Conservation (phyloP, 495 filamentous ascomycete species). For the Penicillium coffeae region DNA sequence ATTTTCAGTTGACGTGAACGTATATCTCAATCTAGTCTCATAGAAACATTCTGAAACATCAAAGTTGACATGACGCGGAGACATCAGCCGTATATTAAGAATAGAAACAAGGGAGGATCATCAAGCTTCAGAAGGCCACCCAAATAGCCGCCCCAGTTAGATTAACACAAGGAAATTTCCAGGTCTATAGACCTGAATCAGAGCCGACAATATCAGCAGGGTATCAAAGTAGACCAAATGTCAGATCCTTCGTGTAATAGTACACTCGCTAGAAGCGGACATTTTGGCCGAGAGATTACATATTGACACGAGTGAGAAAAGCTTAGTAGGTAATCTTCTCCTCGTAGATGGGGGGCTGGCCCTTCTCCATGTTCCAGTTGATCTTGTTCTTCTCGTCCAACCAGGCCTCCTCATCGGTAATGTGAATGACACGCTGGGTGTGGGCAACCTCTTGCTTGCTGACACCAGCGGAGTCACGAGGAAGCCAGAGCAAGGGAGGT, state of each 20-base stretch:
- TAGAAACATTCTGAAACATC: conserved; percentile 14
- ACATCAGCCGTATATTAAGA: conserved; percentile 19
- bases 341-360: conserved; percentile 73
- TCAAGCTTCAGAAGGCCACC: no score
- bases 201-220: conserved; percentile 12
- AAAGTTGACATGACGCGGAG: conserved; percentile 12
- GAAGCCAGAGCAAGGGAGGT: conserved; percentile 79
- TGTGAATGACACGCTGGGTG: conserved; percentile 66
- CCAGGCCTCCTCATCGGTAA: conserved; percentile 78
- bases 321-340: conserved; percentile 58
- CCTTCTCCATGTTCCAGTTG: conserved; percentile 68
- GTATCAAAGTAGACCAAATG: conserved; percentile 24
- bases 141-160: not conserved
- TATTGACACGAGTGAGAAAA: not conserved
- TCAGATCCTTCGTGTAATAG: not conserved
- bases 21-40: conserved; percentile 8
- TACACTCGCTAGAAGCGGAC: not conserved
- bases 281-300: not conserved
- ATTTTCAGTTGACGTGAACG: not conserved
- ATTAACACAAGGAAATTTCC: conserved; percentile 8
- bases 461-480: conserved; percentile 70
- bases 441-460: conserved; percentile 73
- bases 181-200: no score
- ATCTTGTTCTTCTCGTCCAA: conserved; percentile 78
- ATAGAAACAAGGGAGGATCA: conserved; percentile 7